Evolutionary conservation across 1,139 yeast species (phyloP), one percentile per base, ranked within the genome.

Genomic region (Candida smagusa): DNA sequence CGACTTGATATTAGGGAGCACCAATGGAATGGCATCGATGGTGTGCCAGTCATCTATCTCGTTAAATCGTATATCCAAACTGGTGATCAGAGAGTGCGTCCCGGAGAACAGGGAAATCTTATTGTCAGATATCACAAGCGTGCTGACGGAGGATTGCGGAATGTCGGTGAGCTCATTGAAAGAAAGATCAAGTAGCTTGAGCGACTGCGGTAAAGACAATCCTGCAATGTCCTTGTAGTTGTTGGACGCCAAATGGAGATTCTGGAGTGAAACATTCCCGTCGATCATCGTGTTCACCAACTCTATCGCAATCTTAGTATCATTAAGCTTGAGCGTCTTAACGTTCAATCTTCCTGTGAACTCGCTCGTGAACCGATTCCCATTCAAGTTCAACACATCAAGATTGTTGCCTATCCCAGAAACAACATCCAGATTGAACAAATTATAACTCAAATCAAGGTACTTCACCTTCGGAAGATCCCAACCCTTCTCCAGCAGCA

Each of bases 401-500:
- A 88, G 48, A 3, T 63, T 65, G 32, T 63, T 59, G 7, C 55
- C 55, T 35, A 87, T 59, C 51, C 87, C 86, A 50, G 58, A 74
- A 16, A 90, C 74, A 32, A 89, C 48, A 50, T 85, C 92, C 31
- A 89, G 60, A 25, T 64, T 37, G 31, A 40, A 35, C 21, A 40
- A 30, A 22, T 40, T 40, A 23, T 37, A 40, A 21, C 39, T 34
- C 6, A 40, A 28, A 21, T 40, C 41, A 13, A 40, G 32, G 22
- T 37, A 35, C 11, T 21, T 12, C 22, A 41, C 12, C 33, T 11
- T 31, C 34, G 8, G 11, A 53, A 12, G 9, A n/a, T 27, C 4
- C 16, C 16, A 27, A 27, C 12, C 32, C 42, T 26, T 26, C 52
- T 43, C 12, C 58, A 37, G 12, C 30, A 37, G 34, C 11, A 26